A percentile compares a stretch with the other conserved stretches of the same genome.
These are phyloP conservation scores for Cryphonectria nitschkei DNA, from an alignment of 2,329 filamentous ascomycete genomes.

Conservation along the genomic window DNA sequence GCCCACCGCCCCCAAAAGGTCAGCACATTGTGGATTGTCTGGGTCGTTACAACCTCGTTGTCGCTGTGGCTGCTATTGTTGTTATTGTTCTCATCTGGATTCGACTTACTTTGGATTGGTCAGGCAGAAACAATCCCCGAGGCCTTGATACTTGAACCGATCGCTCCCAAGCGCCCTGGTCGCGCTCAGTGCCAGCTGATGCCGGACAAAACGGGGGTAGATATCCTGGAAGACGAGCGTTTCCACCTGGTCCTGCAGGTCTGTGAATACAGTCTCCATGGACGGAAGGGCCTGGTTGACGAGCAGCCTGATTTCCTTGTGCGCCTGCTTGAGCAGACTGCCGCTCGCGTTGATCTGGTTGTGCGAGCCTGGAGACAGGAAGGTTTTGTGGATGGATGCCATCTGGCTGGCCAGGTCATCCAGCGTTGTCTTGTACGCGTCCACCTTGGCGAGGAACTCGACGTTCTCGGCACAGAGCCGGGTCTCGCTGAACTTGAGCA, in stretches of 20 bases:
- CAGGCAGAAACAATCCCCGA: constrained; percentile 62
- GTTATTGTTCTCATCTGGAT: no score
- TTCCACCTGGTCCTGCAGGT: constrained; percentile 46
- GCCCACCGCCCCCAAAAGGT: not conserved
- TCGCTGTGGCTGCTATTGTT: no score
- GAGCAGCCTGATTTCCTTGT: constrained; percentile 34
- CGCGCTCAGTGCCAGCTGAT: constrained; percentile 52
- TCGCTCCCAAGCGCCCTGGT: constrained; percentile 34
- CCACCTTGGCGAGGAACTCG: constrained; percentile 53
- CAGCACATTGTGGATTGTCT: constrained; percentile 18
- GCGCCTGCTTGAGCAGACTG: constrained; percentile 35
- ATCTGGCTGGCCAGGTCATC: constrained; percentile 45
- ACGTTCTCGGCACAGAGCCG: constrained; percentile 47
- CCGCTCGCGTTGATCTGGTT: constrained; percentile 37
- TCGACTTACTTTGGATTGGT: constrained; percentile 49
- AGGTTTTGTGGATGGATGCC: constrained; percentile 40
- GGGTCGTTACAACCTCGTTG: no score
- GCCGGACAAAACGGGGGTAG: constrained; percentile 54
- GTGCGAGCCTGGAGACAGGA: constrained; percentile 31
- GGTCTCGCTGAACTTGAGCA: constrained; percentile 46
- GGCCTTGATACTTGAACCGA: constrained; percentile 51
- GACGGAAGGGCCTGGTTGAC: constrained; percentile 42
- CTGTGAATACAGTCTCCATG: constrained; percentile 44
- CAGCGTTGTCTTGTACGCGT: constrained; percentile 48
- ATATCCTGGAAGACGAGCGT: constrained; percentile 46